phyloP scores from a whole-genome alignment of 495 filamentous ascomycete genomes.

The Aspergillus bridgeri region DNA sequence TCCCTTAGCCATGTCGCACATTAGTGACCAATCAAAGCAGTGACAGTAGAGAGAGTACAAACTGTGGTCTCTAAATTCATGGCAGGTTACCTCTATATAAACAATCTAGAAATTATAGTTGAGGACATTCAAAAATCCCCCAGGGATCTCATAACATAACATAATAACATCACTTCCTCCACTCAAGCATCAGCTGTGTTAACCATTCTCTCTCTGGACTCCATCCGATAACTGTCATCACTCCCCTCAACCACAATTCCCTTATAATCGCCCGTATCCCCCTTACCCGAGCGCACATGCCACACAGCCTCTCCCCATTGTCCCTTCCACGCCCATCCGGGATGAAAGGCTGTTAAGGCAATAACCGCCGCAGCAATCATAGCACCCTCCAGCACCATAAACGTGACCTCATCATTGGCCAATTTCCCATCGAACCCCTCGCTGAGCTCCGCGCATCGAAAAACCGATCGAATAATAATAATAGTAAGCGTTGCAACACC shows the following conservation, averaged over 20 bases:
- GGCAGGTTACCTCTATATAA: too few relatives aligned
- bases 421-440: constrained; percentile 55
- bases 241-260: background rate
- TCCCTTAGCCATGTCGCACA: too few relatives aligned
- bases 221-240: background rate
- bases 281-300: background rate
- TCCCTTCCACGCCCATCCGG: constrained; percentile 26
- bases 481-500: constrained; percentile 54
- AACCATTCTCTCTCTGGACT: background rate
- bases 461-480: constrained; percentile 59
- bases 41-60: too few relatives aligned
- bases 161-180: too few relatives aligned
- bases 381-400: constrained; percentile 68
- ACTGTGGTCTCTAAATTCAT: too few relatives aligned
- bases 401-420: constrained; percentile 56
- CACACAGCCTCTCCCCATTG: background rate
- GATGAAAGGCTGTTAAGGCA: constrained; percentile 59
- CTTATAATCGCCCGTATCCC: background rate
- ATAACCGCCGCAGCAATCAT: constrained; percentile 61
- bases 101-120: too few relatives aligned
- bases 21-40: too few relatives aligned
- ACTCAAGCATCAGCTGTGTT: background rate
- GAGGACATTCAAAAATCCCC: too few relatives aligned
- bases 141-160: too few relatives aligned
- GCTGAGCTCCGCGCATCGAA: constrained; percentile 61